Evolutionary conservation across 371 early-diverging fungal species (phyloP), one percentile per base, ranked within the genome.

Genomic region (Lichtheimia ornata): DNA sequence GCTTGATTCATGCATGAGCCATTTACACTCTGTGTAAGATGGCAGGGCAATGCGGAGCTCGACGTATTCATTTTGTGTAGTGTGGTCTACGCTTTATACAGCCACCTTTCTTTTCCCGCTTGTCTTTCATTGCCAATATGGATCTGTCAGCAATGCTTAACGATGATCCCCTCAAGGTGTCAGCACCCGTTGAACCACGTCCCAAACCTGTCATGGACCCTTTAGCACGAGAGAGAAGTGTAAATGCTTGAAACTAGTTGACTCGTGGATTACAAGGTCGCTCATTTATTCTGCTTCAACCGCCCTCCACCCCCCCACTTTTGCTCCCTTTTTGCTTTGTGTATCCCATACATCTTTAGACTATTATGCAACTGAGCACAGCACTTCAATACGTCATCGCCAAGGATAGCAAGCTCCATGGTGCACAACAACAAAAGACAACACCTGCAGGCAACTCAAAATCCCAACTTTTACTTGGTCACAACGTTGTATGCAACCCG

Each of bases 121-220:
- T 47, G 5, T 11, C 47, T 17, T 47, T n/a, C 47, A 18, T 25
- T 27, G 27, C 20, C 13, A 40, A 56, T 24, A 58, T 58, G 58
- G 58, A 58, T 58, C 58, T 58, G 49, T 58, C 58, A 24, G n/a
- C 58, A 49, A 49, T 58, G 50, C 58, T 58, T 13, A 58, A 58
- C 20, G 58, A 58, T 50, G 58, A 56, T 1, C 58, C 50, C 1
- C 12, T 28, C 27, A n/a, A 42, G 27, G 50, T 25, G 15, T 35
- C 35, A 35, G 2, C 35, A 35, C 35, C 35, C 2, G 35, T 35
- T 6, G 35, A 35, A 35, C 35, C 35, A 35, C 35, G 35, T 9
- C 35, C 35, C 11, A 35, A 35, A 35, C 35, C 35, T 35, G 11
- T 35, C 35, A 35, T 35, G 35, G 35, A 35, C 9, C 35, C 35